Conservation (phyloP, 2,329 filamentous ascomycete genomes). For the Ceratocystis harringtonii region DNA sequence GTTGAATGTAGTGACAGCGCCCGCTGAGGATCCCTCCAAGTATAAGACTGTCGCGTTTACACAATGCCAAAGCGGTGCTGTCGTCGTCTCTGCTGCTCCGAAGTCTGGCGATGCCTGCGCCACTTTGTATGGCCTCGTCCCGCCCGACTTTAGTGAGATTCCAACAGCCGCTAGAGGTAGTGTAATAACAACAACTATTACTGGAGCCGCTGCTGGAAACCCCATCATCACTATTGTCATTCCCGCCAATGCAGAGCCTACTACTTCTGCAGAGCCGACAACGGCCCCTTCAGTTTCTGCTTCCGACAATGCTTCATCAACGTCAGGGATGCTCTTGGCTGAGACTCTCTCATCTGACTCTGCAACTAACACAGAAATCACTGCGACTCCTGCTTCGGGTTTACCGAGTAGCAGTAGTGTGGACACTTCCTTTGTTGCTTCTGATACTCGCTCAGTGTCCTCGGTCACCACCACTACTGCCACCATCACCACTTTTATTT, state of each 20-base stretch:
- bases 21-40: conserved; percentile 4
- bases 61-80: conserved; percentile 10
- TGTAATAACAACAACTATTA: conserved; percentile 12
- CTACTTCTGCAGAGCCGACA: background rate
- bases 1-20: conserved; percentile 7
- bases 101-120: conserved; percentile 1
- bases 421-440: background rate
- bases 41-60: conserved; percentile 15
- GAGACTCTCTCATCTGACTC: background rate
- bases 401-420: background rate
- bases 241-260: background rate
- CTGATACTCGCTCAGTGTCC: background rate
- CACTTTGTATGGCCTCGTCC: conserved; percentile 11
- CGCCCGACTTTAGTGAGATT: conserved; percentile 5
- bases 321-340: background rate
- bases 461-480: background rate
- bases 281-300: background rate
- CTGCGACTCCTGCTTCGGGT: background rate
- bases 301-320: background rate
- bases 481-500: background rate
- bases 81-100: background rate
- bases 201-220: conserved; percentile 5
- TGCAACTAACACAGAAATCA: background rate
- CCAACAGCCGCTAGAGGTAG: conserved; percentile 3
- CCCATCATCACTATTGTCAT: conserved; percentile 15